Conservation (phyloP, 352 stramenopile species). For the Globisporangium nodosum region DNA sequence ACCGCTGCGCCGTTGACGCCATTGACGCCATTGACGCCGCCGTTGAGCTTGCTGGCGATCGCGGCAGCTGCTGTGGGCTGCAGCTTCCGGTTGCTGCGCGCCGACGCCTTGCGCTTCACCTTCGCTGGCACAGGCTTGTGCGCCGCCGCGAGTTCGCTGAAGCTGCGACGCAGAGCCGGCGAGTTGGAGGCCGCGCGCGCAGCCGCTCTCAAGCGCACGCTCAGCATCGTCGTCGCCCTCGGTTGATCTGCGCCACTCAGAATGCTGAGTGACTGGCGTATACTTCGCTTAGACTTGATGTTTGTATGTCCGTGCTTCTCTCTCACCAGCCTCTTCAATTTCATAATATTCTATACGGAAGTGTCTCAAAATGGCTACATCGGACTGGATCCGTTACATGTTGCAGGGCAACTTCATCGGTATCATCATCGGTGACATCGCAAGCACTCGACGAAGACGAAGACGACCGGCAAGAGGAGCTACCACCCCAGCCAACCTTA, state of each 20-base stretch:
- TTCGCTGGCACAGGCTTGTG: constrained; percentile 21
- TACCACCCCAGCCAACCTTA: neutral
- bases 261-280: neutral
- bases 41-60: constrained; percentile 18
- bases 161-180: neutral
- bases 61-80: constrained; percentile 3
- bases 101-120: constrained; percentile 15
- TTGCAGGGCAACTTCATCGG: too few relatives aligned
- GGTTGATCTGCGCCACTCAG: neutral
- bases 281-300: neutral
- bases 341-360: too few relatives aligned
- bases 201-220: neutral
- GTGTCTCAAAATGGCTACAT: too few relatives aligned
- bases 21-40: neutral
- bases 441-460: too few relatives aligned
- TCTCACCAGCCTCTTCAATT: neutral
- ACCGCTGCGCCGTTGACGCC: neutral
- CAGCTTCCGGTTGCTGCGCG: constrained; percentile 15
- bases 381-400: too few relatives aligned
- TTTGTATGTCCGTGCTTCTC: neutral
- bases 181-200: neutral
- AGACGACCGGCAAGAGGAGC: neutral
- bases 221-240: neutral
- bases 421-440: too few relatives aligned
- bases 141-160: neutral